Conservation (phyloP, 257 asterid species). For the Nicotiana attenuata region DNA sequence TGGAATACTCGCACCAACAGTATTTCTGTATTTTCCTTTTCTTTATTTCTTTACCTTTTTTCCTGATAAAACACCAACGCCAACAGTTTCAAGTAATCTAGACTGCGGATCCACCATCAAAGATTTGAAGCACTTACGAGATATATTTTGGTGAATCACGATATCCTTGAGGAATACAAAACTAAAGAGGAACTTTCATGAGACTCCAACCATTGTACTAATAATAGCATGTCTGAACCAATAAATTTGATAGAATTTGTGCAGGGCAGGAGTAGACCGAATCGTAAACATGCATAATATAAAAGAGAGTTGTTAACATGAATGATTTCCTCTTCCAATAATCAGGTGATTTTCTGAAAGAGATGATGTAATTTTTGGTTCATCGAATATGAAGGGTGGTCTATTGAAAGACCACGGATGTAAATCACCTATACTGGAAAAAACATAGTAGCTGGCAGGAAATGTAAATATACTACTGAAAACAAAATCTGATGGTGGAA, state of each 20-base stretch:
- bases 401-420: not conserved
- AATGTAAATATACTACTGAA: not conserved
- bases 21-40: not conserved
- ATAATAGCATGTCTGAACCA: not conserved
- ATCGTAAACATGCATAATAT: not conserved
- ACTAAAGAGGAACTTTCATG: not conserved
- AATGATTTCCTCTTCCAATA: not conserved
- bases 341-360: not conserved
- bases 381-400: not conserved
- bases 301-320: not conserved
- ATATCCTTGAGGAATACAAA: not conserved
- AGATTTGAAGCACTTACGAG: not conserved
- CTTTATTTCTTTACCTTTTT: not conserved
- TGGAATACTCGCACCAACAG: not conserved
- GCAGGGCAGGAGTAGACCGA: not conserved
- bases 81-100: not conserved
- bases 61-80: not conserved
- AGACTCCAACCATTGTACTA: not conserved
- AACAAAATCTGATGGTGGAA: conserved; percentile 16
- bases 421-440: not conserved
- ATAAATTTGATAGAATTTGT: not conserved
- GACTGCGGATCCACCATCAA: not conserved
- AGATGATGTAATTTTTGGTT: not conserved
- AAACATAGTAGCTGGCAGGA: not conserved
- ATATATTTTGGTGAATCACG: not conserved